These are phyloP conservation scores for Solanum appendiculatum DNA, from an alignment of 257 asterid genomes.

Conservation along the genomic window DNA sequence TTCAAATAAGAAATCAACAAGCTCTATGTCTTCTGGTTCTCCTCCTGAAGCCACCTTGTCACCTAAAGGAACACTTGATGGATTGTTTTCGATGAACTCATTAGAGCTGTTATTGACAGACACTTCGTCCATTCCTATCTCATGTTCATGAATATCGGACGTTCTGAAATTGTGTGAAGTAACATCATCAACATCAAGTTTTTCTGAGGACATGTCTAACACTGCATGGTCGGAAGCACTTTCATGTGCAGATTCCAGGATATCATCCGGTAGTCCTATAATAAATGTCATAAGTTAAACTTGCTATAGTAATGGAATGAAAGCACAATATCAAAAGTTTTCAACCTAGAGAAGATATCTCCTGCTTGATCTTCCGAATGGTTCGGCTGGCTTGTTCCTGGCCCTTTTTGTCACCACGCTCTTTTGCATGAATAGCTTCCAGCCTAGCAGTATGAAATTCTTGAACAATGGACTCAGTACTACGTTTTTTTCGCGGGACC, in stretches of 20 bases:
- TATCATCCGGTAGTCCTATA: conserved; percentile 70
- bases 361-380: conserved; percentile 78
- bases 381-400: conserved; percentile 68
- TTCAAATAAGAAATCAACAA: conserved; percentile 68
- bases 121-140: conserved; percentile 28
- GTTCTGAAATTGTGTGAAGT: conserved; percentile 15
- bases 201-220: conserved; percentile 27
- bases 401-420: conserved; percentile 63
- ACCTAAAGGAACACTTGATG: conserved; percentile 13
- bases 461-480: conserved; percentile 48
- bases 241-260: conserved; percentile 58
- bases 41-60: conserved; percentile 30
- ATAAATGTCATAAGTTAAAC: conserved; percentile 6
- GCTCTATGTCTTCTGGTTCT: conserved; percentile 64
- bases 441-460: conserved; percentile 80
- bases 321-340: conserved; percentile 5
- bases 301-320: background rate
- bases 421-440: conserved; percentile 81
- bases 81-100: conserved; percentile 13
- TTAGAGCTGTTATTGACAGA: conserved; percentile 16
- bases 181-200: conserved; percentile 21
- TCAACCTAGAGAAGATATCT: conserved; percentile 72
- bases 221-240: conserved; percentile 31
- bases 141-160: conserved; percentile 11
- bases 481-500: conserved; percentile 51